Evolutionary conservation across 148 eudicot species (phyloP), one percentile per base, ranked within the genome.

Genomic region (Limonium bicolor): DNA sequence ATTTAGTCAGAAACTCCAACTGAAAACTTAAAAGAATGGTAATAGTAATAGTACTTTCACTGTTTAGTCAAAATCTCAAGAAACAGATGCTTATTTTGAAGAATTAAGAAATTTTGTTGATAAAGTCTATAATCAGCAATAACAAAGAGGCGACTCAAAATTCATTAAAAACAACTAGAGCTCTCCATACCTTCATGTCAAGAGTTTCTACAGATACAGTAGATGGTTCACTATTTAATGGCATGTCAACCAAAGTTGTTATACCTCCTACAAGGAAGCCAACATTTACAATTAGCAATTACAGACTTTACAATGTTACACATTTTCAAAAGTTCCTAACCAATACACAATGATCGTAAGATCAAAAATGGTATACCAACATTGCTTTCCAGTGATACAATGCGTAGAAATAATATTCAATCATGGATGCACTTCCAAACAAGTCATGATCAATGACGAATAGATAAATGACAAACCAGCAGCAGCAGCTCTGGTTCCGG

Each of bases 401-500:
- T n/a, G n/a, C n/a, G n/a, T n/a, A n/a, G n/a, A n/a, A n/a, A n/a
- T n/a, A n/a, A n/a, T n/a, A n/a, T n/a, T n/a, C n/a, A n/a, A n/a
- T n/a, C n/a, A n/a, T n/a, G n/a, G n/a, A n/a, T n/a, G n/a, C n/a
- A n/a, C n/a, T n/a, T n/a, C n/a, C n/a, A n/a, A n/a, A n/a, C n/a
- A n/a, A n/a, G n/a, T n/a, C n/a, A n/a, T n/a, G n/a, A n/a, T n/a
- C n/a, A n/a, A n/a, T n/a, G n/a, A n/a, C n/a, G n/a, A n/a, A n/a
- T n/a, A n/a, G n/a, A n/a, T n/a, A n/a, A 3, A 18, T 3, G 18
- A 4, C 30, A 43, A 12, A 90, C 95, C 99, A 57, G 99, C 99
- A 68, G 99, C 99, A 48, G 99, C 99, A 0, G 99, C 95, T 63
- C 56, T 78, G 44, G 99, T 90, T 42, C 99, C 99, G 26, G 99